Evolutionary conservation across 2,329 filamentous ascomycete genomes (phyloP).

Genomic region (Tothia fuscella): DNA sequence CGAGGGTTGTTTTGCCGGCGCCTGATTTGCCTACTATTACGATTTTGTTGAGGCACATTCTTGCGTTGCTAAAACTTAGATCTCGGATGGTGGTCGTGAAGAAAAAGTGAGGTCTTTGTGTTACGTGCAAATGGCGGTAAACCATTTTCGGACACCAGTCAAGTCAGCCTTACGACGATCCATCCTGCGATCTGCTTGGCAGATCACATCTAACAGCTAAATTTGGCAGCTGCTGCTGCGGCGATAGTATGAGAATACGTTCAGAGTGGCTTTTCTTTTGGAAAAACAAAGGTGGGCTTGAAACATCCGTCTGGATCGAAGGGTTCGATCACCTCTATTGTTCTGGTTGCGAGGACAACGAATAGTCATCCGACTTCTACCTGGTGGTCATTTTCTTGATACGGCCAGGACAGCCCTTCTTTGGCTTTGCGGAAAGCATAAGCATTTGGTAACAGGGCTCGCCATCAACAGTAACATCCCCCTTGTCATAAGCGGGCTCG

Average conservation of each 20-base stretch:
- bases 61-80: too few species aligned
- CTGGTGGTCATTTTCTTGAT: background rate
- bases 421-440: conserved; percentile 10
- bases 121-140: too few species aligned
- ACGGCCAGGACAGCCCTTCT: conserved; percentile 6
- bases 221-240: conserved; percentile 42
- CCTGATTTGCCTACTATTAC: conserved; percentile 3
- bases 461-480: conserved; percentile 3
- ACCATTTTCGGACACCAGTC: too few species aligned
- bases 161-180: too few species aligned
- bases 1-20: conserved; percentile 7
- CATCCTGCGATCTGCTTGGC: too few species aligned
- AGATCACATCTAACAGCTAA: too few species aligned
- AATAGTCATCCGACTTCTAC: background rate
- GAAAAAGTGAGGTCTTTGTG: too few species aligned
- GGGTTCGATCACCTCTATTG: too few species aligned
- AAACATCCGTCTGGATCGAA: background rate
- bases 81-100: too few species aligned
- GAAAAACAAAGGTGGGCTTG: background rate
- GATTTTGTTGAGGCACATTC: conserved; percentile 3
- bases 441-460: conserved; percentile 10
- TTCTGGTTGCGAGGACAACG: too few species aligned
- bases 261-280: background rate
- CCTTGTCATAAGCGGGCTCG: conserved; percentile 11
- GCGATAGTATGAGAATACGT: conserved; percentile 33